Base-by-base conservation (phyloP, 1,284 basidiomycete genomes). In the Caloboletus firmus region DNA sequence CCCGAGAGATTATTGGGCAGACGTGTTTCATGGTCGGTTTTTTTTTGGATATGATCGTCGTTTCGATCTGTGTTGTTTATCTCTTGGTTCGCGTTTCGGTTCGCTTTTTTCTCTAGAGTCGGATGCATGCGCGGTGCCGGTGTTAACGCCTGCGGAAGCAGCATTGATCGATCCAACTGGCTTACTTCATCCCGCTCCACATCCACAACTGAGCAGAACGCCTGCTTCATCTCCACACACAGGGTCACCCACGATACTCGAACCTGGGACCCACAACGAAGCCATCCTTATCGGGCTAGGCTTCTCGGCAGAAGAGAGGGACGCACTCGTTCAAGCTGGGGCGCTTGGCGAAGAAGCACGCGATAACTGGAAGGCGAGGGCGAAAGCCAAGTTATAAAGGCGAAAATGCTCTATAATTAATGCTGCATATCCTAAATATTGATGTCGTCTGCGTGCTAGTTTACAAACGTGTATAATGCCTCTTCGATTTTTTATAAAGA, bases 101-200 rank as follows among this genome's bases (percentile, higher is more conserved):
- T 28, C 39, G 17, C 11, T 20, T 7, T 49, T 13, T 45, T 49
- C 12, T 45, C 8, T 61, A 83, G 88, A 80, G 30, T 87, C 83
- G 9, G 91, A 94, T 58, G 85, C 89, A 9, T 94, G 91, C 67
- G 79, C 79, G 5, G 76, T 89, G 7, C 89, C 91, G 0, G 87
- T 94, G 17, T 76, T 93, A n/a, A 77, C 79, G 3, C 79, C 84
- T 0, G 59, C 70, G 24, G 87, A 90, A 74, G 86, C 85, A 5
- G 77, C 74, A 7, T 67, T 64, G 28, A 67, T 79, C 28, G 70
- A 76, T 49, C 60, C 72, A 7, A 61, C 66, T 7, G 62, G 61
- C 5, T 71, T 70, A 17, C 49, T 62, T 22, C 66, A 79, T 22
- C 83, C 85, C 7, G 59, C 62, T 11, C 76, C 79, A 39, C 84